These are phyloP conservation scores for Oenanthe javanica DNA, from an alignment of 140 eudicot species.

Conservation along the genomic window DNA sequence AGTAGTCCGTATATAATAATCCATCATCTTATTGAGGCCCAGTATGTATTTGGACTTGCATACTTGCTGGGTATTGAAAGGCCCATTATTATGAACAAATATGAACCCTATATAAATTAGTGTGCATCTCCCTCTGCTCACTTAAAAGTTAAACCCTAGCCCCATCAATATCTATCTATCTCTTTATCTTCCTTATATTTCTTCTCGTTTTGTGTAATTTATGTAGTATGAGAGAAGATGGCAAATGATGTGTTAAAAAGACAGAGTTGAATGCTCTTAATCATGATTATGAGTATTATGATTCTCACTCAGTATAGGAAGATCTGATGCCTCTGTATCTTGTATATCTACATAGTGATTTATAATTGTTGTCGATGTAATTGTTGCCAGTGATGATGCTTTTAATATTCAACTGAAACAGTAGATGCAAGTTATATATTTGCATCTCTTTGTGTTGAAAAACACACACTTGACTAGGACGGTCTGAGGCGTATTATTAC, in stretches of 20 bases:
- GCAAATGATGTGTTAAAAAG: slow-evolving; percentile 14
- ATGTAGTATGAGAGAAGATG: background rate
- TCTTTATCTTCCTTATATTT: no score
- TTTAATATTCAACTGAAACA: slow-evolving; percentile 6
- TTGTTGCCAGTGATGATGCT: slow-evolving; percentile 9
- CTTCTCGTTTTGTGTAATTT: no score
- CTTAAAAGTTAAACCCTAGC: no score
- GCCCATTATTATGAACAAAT: no score
- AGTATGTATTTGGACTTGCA: no score
- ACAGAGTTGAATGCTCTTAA: slow-evolving; percentile 6
- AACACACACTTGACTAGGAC: slow-evolving; percentile 14
- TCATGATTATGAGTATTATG: slow-evolving; percentile 6
- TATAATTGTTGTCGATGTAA: background rate
- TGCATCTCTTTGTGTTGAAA: background rate
- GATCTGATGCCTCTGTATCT: slow-evolving; percentile 13
- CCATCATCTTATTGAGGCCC: no score
- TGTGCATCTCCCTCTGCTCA: no score
- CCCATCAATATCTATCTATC: no score
- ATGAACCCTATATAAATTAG: no score
- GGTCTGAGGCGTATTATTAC: slow-evolving; percentile 15
- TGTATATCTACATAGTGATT: no score
- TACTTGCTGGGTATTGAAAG: no score
- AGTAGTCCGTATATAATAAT: no score
- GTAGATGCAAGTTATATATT: slow-evolving; percentile 4
- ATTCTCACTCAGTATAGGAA: slow-evolving; percentile 17